A percentile compares a stretch with the other conserved stretches of the same genome.
These are phyloP conservation scores for Catharanthus roseus DNA, from an alignment of 257 asterid species.

Conservation along the genomic window DNA sequence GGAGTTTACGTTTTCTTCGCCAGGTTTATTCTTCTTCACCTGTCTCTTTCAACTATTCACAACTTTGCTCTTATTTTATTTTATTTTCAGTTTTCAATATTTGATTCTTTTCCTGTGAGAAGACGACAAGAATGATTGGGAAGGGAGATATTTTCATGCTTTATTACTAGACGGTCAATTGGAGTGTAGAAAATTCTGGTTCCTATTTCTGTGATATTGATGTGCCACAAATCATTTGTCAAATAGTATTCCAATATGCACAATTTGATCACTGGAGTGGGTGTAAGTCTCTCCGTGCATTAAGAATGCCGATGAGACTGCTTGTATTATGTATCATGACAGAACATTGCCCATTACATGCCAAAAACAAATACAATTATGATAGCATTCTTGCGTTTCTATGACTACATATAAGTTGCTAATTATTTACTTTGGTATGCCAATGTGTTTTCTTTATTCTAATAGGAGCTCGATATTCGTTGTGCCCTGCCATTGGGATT, in stretches of 20 bases:
- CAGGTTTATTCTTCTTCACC: constrained; percentile 48
- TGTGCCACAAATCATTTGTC: not conserved
- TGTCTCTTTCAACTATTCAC: not conserved
- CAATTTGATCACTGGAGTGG: not conserved
- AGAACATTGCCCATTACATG: not conserved
- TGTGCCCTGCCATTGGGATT: constrained; percentile 86
- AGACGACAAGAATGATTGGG: no score
- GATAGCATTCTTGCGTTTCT: not conserved
- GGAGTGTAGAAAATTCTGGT: not conserved
- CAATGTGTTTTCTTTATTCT: constrained; percentile 12
- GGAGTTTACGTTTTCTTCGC: constrained; percentile 75
- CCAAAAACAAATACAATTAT: not conserved
- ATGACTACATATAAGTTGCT: not conserved
- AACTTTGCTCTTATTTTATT: not conserved
- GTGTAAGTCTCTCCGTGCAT: not conserved
- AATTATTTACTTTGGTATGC: constrained; percentile 5
- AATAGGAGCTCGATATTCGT: constrained; percentile 86
- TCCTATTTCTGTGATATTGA: not conserved
- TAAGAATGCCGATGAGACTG: not conserved
- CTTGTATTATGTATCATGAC: constrained; percentile 2
- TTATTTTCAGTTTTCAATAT: not conserved
- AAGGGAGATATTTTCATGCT: not conserved
- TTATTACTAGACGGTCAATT: not conserved
- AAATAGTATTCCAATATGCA: not conserved
- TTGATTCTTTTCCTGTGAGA: not conserved